Percentiles rank a stretch among this genome's conserved stretches.
These are phyloP conservation scores for Saussurea involucrata DNA, from an alignment of 129 eudicot genomes.

Conservation along the genomic window DNA sequence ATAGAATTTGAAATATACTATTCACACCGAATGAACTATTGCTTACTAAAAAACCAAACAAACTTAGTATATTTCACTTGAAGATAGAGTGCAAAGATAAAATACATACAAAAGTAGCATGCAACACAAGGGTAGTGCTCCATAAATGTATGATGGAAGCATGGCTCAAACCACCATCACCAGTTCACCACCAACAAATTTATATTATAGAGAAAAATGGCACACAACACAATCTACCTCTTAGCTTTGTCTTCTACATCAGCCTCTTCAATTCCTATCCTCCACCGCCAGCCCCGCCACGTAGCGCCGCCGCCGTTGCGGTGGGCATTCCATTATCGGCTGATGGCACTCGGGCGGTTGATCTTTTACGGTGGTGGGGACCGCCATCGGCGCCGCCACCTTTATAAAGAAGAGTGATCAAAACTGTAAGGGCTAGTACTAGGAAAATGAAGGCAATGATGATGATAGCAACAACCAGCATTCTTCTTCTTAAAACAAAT, in stretches of 20 bases:
- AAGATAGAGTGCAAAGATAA: too few relatives aligned
- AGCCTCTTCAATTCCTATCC: constrained; percentile 10
- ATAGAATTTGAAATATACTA: background rate
- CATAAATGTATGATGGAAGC: background rate
- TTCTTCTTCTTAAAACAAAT: background rate
- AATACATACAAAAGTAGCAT: too few relatives aligned
- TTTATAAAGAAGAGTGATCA: constrained; percentile 18
- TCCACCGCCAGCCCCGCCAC: background rate
- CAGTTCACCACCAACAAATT: background rate
- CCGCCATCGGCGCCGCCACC: background rate
- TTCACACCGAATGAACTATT: background rate
- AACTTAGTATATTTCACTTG: too few relatives aligned
- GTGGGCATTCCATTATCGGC: background rate
- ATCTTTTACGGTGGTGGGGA: background rate
- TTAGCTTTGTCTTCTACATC: background rate
- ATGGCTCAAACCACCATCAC: background rate
- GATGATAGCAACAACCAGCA: constrained; percentile 11
- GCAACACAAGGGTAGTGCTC: background rate
- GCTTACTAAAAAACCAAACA: too few relatives aligned
- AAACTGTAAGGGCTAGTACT: constrained; percentile 14
- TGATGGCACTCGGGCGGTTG: background rate
- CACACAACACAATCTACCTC: constrained; percentile 13
- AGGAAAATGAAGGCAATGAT: constrained; percentile 24
- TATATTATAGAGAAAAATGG: background rate
- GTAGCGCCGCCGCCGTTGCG: background rate